Percentiles rank a stretch among this genome's conserved stretches.
phyloP scores from a whole-genome alignment of 1,139 yeast species.

The Yamadazyma membranifaciens region DNA sequence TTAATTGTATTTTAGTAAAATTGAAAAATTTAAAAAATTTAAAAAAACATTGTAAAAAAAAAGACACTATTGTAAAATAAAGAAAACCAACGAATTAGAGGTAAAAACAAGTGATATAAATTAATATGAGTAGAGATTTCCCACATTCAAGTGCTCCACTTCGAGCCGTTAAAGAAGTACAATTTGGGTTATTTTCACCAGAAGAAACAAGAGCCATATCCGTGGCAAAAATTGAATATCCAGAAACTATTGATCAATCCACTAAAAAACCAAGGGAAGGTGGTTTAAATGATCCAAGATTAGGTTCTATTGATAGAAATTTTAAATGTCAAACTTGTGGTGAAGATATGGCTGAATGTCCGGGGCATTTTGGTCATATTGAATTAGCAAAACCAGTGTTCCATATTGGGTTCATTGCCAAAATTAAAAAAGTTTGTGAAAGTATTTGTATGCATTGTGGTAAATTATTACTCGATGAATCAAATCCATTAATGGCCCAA shows the following conservation, averaged over 20 bases:
- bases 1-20: constrained; percentile 8
- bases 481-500: constrained; percentile 82
- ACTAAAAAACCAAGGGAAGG: constrained; percentile 94
- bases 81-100: neutral
- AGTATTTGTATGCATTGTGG: constrained; percentile 99
- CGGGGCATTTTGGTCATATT: constrained; percentile 99
- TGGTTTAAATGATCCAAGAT: constrained; percentile 93
- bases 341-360: constrained; percentile 98
- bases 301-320: constrained; percentile 96
- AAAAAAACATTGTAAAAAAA: constrained; percentile 7
- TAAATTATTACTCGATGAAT: constrained; percentile 82
- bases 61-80: neutral
- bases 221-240: constrained; percentile 95
- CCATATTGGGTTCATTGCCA: constrained; percentile 92
- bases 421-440: constrained; percentile 93
- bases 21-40: constrained; percentile 3
- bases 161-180: constrained; percentile 95
- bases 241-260: constrained; percentile 98
- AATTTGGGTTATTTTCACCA: constrained; percentile 96
- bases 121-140: constrained; percentile 56
- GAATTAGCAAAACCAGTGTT: constrained; percentile 98
- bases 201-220: constrained; percentile 97
- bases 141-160: constrained; percentile 98
- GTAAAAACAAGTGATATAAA: constrained; percentile 1
- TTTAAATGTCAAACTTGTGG: constrained; percentile 99